phyloP scores from a whole-genome alignment of 805 yeast species.

The Yarrowia phangngaensis region DNA sequence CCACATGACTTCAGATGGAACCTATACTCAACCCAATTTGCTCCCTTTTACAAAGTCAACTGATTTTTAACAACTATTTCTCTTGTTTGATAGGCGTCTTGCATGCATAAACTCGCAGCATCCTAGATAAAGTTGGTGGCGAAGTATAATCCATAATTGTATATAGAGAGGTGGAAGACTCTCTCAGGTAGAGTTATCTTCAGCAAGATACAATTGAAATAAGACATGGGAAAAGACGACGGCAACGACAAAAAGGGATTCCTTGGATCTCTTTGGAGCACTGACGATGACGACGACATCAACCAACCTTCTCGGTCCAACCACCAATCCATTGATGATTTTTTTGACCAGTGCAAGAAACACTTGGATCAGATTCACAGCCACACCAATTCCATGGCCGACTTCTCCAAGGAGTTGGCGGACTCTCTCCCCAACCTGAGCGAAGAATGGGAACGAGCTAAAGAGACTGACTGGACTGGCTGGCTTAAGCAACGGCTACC shows the following conservation, averaged over 20 bases:
- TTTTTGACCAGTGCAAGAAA: slow-evolving; percentile 26
- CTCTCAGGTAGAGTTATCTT: no score
- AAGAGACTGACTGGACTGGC: slow-evolving; percentile 11
- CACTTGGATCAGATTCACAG: slow-evolving; percentile 15
- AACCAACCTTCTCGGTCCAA: no score
- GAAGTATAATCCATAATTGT: no score
- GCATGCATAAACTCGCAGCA: no score
- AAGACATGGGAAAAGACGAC: slow-evolving; percentile 25
- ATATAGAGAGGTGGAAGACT: no score
- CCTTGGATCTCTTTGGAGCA: slow-evolving; percentile 21
- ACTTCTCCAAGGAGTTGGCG: slow-evolving; percentile 14
- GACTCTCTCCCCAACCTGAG: slow-evolving; percentile 2
- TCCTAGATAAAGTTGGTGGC: no score
- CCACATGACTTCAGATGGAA: no score
- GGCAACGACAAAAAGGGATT: slow-evolving; percentile 22
- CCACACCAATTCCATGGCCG: slow-evolving; percentile 22
- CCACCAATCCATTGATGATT: slow-evolving; percentile 22
- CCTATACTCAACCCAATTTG: no score
- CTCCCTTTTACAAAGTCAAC: no score
- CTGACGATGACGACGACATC: slow-evolving; percentile 1
- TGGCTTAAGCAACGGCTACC: slow-evolving; percentile 15
- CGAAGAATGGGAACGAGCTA: slow-evolving; percentile 19
- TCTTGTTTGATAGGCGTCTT: no score
- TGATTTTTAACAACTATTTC: no score
- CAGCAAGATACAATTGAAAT: no score